phyloP scores from a whole-genome alignment of 1,139 yeast species.

The Nematodospora anomalae region DNA sequence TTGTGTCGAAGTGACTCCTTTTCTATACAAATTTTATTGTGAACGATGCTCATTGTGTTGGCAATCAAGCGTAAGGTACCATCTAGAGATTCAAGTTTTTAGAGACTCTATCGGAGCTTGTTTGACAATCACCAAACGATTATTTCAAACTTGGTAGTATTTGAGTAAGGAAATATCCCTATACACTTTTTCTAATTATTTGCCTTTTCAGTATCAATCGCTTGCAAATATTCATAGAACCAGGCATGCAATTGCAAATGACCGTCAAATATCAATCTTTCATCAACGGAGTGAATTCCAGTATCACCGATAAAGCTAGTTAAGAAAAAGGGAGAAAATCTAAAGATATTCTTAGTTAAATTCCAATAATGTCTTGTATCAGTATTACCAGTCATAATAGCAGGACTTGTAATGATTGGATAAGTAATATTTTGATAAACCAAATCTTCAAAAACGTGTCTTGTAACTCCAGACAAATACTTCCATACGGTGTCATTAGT shows the following conservation, averaged over 20 bases:
- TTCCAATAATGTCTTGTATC: constrained; percentile 81
- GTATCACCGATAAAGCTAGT: constrained; percentile 19
- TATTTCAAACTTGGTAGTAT: too few species aligned
- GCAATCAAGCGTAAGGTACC: too few species aligned
- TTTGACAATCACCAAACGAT: too few species aligned
- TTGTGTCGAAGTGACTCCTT: too few species aligned
- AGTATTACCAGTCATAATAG: constrained; percentile 76
- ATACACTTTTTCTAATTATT: too few species aligned
- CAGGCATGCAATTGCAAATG: constrained; percentile 46
- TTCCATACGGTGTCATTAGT: constrained; percentile 40
- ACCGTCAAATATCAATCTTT: constrained; percentile 32
- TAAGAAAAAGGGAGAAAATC: constrained; percentile 50
- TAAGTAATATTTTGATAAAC: constrained; percentile 34
- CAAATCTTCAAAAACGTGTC: constrained; percentile 45
- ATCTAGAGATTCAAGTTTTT: too few species aligned
- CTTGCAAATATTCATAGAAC: constrained; percentile 32
- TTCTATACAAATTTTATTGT: too few species aligned
- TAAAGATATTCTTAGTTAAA: constrained; percentile 68
- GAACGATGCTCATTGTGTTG: too few species aligned
- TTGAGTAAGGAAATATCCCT: too few species aligned
- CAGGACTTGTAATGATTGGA: constrained; percentile 60
- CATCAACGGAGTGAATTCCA: constrained; percentile 44
- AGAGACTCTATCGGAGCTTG: too few species aligned
- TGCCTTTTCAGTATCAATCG: constrained; percentile 24
- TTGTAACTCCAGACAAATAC: constrained; percentile 41